Percentiles rank a stretch among this genome's conserved stretches.
Conservation (phyloP, 345 rosid species). For the Odontarrhena argentea region DNA sequence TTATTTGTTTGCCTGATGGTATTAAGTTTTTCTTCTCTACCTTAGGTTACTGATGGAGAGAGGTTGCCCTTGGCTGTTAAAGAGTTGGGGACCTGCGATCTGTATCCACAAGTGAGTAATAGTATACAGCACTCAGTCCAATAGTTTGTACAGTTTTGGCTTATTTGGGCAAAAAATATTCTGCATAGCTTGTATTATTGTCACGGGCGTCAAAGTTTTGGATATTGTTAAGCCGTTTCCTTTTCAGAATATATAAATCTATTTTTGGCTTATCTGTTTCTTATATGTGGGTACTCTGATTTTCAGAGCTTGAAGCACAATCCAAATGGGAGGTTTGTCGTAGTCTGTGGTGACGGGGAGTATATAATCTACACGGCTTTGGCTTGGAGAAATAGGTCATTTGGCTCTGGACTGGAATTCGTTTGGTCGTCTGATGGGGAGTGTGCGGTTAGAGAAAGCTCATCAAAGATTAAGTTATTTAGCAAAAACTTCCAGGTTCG, state of each 20-base stretch:
- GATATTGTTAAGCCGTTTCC: neutral
- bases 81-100: conserved; percentile 99
- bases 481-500: conserved; percentile 94
- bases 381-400: conserved; percentile 99
- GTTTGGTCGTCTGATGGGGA: conserved; percentile 99
- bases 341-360: conserved; percentile 99
- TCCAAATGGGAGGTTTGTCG: conserved; percentile 97
- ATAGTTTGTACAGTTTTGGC: conserved; percentile 18
- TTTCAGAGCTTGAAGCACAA: conserved; percentile 93
- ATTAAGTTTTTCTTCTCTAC: conserved; percentile 30
- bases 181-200: conserved; percentile 24
- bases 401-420: conserved; percentile 96
- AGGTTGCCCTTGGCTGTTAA: conserved; percentile 96
- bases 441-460: conserved; percentile 96
- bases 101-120: conserved; percentile 92
- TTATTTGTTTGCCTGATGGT: conserved; percentile 34
- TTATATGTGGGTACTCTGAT: conserved; percentile 33
- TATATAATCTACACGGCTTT: conserved; percentile 95
- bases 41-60: conserved; percentile 96
- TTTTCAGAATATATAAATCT: conserved; percentile 24
- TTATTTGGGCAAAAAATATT: conserved; percentile 16
- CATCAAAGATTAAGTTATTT: conserved; percentile 89
- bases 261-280: conserved; percentile 19
- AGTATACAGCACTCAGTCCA: conserved; percentile 32
- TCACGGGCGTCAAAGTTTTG: conserved; percentile 20